Percentiles rank a stretch among this genome's conserved stretches.
Conservation (phyloP, 306 rosid species). For the cucumber (Cucumis sativus) region DNA sequence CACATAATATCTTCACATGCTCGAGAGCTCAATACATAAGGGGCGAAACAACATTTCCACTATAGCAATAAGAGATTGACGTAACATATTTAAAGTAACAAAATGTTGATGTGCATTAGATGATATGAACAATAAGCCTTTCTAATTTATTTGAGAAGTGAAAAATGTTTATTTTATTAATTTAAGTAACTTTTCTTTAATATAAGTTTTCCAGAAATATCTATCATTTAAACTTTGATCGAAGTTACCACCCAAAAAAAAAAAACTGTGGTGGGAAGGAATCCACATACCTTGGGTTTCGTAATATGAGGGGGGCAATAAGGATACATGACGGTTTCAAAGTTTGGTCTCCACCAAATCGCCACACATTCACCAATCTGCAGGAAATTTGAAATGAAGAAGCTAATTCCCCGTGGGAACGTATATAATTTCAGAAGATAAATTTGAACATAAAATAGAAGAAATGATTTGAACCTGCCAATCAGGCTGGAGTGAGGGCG, state of each 20-base stretch:
- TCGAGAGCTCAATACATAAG: background rate
- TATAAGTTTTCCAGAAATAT: background rate
- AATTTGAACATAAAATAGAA: background rate
- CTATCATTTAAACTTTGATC: background rate
- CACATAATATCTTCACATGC: background rate
- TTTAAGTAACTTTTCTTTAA: too few species aligned
- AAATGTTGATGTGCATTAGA: background rate
- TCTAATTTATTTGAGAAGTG: too few species aligned
- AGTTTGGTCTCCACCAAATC: slow-evolving; percentile 99
- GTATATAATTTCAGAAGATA: background rate
- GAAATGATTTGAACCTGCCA: slow-evolving; percentile 53
- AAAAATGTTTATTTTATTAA: background rate
- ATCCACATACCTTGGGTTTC: slow-evolving; percentile 66
- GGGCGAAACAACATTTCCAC: too few species aligned
- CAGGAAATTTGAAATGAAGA: slow-evolving; percentile 8
- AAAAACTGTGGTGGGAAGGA: background rate
- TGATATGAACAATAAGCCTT: background rate
- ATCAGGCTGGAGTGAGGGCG: slow-evolving; percentile 66
- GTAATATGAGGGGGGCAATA: slow-evolving; percentile 98
- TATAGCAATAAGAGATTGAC: too few species aligned
- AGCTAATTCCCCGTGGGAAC: background rate
- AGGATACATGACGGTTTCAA: slow-evolving; percentile 96
- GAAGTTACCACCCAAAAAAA: too few species aligned
- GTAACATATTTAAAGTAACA: background rate
- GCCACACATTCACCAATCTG: slow-evolving; percentile 99